A percentile compares a stretch with the other conserved stretches of the same genome.
Evolutionary conservation across 108 stramenopile species (phyloP).

Genomic region (Tribonema minus): DNA sequence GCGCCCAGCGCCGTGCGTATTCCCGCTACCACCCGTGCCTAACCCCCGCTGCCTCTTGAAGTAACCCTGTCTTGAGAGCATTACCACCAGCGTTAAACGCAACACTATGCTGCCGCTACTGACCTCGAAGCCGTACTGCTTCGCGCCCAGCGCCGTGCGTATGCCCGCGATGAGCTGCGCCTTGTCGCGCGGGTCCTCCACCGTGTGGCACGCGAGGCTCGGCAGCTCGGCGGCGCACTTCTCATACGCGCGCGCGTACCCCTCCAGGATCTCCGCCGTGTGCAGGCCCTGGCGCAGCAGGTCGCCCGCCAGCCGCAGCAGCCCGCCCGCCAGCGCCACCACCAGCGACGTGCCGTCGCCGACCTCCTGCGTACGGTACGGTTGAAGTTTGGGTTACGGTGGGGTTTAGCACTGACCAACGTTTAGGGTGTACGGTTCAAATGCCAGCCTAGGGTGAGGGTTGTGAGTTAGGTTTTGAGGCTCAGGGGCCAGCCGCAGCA

Average conservation of each 20-base stretch:
- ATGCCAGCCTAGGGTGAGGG: too few species aligned
- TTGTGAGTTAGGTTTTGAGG: too few species aligned
- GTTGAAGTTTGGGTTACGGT: too few species aligned
- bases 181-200: conserved; percentile 60
- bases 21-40: conserved; percentile 56
- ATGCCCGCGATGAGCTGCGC: conserved; percentile 62
- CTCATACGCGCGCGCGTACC: conserved; percentile 68
- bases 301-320: conserved; percentile 63
- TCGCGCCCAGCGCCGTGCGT: conserved; percentile 78
- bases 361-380: too few species aligned
- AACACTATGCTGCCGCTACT: too few species aligned
- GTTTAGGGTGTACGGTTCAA: too few species aligned
- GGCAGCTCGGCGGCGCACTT: conserved; percentile 65
- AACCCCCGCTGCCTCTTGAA: too few species aligned
- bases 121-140: conserved; percentile 67
- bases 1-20: conserved; percentile 77
- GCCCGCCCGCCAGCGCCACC: conserved; percentile 74
- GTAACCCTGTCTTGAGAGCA: too few species aligned
- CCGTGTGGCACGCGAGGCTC: conserved; percentile 49
- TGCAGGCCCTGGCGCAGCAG: conserved; percentile 87
- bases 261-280: conserved; percentile 83
- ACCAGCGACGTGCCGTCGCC: conserved; percentile 92
- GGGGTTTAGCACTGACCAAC: too few species aligned
- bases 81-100: too few species aligned
- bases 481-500: conserved; percentile 61